phyloP scores from a whole-genome alignment of 1,139 yeast genomes.

The Blastobotrys persicus region DNA sequence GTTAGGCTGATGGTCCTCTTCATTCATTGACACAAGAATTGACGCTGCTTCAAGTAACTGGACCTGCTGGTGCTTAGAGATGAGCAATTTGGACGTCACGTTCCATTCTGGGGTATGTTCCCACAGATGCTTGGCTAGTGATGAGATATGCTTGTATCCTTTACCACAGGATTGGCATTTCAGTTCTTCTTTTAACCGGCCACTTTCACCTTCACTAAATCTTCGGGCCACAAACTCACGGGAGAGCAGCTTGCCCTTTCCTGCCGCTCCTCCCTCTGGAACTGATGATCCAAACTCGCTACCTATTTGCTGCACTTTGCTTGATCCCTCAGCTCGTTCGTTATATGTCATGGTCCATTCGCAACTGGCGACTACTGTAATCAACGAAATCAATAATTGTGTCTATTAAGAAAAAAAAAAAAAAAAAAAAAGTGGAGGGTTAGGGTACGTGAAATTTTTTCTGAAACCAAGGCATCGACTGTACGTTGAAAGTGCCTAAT shows the following conservation, averaged over 20 bases:
- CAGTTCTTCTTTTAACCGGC: constrained; percentile 75
- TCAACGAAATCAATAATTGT: neutral
- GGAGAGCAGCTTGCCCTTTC: constrained; percentile 3
- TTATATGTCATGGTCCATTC: neutral
- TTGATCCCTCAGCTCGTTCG: neutral
- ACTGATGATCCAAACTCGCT: neutral
- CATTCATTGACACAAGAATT: constrained; percentile 79
- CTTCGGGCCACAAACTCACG: constrained; percentile 44
- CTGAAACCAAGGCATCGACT: no score
- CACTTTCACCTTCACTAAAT: constrained; percentile 83
- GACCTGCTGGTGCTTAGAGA: constrained; percentile 89
- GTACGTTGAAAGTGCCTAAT: no score
- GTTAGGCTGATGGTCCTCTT: constrained; percentile 37
- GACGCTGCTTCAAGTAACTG: constrained; percentile 87
- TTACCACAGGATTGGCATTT: constrained; percentile 90
- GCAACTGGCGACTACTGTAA: neutral
- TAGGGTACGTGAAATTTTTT: no score
- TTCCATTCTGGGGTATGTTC: constrained; percentile 94
- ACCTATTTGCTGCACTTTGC: neutral
- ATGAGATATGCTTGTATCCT: constrained; percentile 82
- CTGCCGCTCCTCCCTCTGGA: neutral
- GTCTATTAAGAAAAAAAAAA: neutral
- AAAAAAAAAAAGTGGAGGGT: neutral
- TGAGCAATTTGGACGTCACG: constrained; percentile 71
- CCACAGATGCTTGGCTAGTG: constrained; percentile 74